Percentiles rank a stretch among this genome's conserved stretches.
phyloP scores from a whole-genome alignment of 192 early-diverging fungal genomes.

The Dissophora ornata region DNA sequence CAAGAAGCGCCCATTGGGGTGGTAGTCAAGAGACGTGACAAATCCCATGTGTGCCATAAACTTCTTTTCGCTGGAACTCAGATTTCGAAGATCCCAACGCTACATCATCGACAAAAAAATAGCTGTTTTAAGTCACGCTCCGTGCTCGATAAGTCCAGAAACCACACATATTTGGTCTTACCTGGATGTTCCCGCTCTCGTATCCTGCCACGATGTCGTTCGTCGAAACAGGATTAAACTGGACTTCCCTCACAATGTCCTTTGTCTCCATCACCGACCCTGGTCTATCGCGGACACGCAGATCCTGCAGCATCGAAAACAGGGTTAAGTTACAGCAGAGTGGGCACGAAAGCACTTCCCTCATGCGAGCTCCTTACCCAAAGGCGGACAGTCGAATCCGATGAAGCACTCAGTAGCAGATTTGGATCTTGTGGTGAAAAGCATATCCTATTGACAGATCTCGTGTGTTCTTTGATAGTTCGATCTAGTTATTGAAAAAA shows the following conservation, averaged over 20 bases:
- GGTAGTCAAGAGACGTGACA: constrained; percentile 80
- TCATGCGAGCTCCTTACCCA: constrained; percentile 66
- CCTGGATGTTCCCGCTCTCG: constrained; percentile 83
- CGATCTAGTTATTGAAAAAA: constrained; percentile 66
- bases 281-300: constrained; percentile 64
- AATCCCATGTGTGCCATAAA: constrained; percentile 79
- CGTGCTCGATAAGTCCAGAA: no score
- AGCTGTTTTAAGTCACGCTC: no score
- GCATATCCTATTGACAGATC: constrained; percentile 81
- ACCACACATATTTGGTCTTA: no score
- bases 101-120: no score
- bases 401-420: constrained; percentile 79
- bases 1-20: constrained; percentile 73
- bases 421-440: constrained; percentile 78
- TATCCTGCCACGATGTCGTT: constrained; percentile 83
- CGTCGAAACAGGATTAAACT: constrained; percentile 71
- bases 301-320: constrained; percentile 57
- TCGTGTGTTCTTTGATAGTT: constrained; percentile 74
- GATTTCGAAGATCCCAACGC: constrained; percentile 82
- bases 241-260: constrained; percentile 83
- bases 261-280: constrained; percentile 76
- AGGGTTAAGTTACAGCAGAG: not conserved
- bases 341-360: not conserved
- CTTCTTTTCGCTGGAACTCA: constrained; percentile 68
- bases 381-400: constrained; percentile 78